phyloP scores from a whole-genome alignment of 176 grass and related monocot genomes.

The Oryza brachyantha region DNA sequence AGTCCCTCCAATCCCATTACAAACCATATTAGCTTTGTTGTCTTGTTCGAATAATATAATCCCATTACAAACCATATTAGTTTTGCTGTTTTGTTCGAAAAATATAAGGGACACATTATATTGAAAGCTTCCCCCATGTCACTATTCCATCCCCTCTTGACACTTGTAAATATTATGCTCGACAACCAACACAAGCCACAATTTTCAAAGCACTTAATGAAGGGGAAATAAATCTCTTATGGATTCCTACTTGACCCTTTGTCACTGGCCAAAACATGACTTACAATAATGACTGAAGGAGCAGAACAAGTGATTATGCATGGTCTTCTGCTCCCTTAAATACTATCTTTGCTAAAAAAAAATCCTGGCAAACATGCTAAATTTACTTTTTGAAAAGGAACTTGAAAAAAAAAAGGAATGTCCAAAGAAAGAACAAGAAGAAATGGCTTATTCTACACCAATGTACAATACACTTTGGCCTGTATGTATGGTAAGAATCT shows the following conservation, averaged over 20 bases:
- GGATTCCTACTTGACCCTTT: background rate
- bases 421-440: too few relatives aligned
- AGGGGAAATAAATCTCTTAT: background rate
- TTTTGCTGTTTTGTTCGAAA: background rate
- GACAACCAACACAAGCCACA: background rate
- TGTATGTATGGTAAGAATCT: background rate
- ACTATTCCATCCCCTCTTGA: background rate
- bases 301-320: background rate
- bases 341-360: background rate
- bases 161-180: background rate
- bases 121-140: background rate
- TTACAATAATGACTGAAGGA: background rate
- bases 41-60: too few relatives aligned
- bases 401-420: too few relatives aligned
- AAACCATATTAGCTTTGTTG: background rate
- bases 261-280: background rate
- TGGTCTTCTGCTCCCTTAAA: background rate
- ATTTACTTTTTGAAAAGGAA: background rate
- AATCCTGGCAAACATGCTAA: conserved; percentile 2
- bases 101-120: background rate
- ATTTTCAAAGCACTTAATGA: background rate
- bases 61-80: background rate
- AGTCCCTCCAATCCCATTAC: background rate
- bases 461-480: background rate
- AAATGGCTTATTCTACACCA: background rate